phyloP scores from a whole-genome alignment of 2,329 filamentous ascomycete genomes.

The Penicillium sp. region DNA sequence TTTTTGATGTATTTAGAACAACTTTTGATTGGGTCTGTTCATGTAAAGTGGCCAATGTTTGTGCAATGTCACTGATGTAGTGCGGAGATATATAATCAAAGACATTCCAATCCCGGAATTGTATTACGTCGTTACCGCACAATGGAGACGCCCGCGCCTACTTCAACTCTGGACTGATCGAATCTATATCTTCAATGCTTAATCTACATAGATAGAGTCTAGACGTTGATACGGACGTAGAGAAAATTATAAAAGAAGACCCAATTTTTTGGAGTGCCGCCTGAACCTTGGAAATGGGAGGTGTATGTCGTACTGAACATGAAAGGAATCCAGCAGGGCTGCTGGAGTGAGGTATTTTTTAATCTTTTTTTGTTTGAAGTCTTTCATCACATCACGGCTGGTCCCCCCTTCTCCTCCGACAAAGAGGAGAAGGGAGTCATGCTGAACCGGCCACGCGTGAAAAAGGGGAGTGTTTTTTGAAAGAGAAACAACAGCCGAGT shows the following conservation, averaged over 20 bases:
- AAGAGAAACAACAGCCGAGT: conserved; percentile 32
- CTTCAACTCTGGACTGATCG: background rate
- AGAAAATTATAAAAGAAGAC: conserved; percentile 7
- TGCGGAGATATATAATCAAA: conserved; percentile 7
- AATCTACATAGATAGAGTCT: background rate
- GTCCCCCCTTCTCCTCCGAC: conserved; percentile 19
- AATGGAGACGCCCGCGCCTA: background rate
- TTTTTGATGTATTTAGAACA: background rate
- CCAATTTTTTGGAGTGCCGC: conserved; percentile 33
- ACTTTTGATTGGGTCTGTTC: background rate
- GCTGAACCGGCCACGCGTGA: conserved; percentile 34
- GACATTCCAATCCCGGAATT: conserved; percentile 1
- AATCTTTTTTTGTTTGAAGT: conserved; percentile 35
- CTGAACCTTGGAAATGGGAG: conserved; percentile 35
- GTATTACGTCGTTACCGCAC: conserved; percentile 12
- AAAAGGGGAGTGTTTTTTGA: conserved; percentile 27
- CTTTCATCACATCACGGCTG: conserved; percentile 36
- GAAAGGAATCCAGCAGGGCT: conserved; percentile 31
- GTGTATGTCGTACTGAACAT: conserved; percentile 38
- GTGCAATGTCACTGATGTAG: background rate
- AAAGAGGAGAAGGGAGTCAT: conserved; percentile 17
- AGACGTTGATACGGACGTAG: background rate
- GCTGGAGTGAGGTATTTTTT: conserved; percentile 39
- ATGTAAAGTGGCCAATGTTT: background rate
- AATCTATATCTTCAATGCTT: background rate